phyloP scores from a whole-genome alignment of 495 filamentous ascomycete genomes.

The Chaetomidium leptoderma region DNA sequence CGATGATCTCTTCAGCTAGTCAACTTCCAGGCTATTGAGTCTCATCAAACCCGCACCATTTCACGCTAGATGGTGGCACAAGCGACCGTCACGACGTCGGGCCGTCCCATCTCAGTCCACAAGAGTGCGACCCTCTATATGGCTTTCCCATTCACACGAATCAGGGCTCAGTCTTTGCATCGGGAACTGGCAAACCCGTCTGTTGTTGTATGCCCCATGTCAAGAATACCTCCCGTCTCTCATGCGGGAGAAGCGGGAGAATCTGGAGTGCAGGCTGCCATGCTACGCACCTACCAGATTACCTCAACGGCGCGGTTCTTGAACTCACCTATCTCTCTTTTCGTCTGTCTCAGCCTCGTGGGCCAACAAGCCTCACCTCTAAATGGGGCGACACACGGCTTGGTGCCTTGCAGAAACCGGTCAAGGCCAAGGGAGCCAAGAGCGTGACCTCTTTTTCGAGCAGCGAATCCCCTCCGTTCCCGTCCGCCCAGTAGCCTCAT shows the following conservation, averaged over 20 bases:
- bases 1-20: too few relatives aligned
- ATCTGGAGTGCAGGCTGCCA: slow-evolving; percentile 13
- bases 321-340: background rate
- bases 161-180: background rate
- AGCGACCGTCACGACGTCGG: background rate
- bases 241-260: background rate
- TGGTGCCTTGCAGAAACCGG: background rate
- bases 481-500: background rate
- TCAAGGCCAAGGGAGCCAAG: background rate
- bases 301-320: background rate
- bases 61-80: background rate
- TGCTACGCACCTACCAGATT: background rate
- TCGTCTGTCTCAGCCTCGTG: background rate
- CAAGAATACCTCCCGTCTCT: slow-evolving; percentile 13
- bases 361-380: background rate
- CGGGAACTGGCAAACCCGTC: slow-evolving; percentile 9
- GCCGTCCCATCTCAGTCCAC: background rate
- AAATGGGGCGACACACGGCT: background rate
- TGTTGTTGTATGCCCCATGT: background rate
- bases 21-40: too few relatives aligned
- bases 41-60: too few relatives aligned
- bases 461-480: background rate
- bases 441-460: background rate
- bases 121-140: background rate
- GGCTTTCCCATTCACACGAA: background rate